Evolutionary conservation across 345 rosid genomes (phyloP).

Genomic region (Syzygium aqueum): DNA sequence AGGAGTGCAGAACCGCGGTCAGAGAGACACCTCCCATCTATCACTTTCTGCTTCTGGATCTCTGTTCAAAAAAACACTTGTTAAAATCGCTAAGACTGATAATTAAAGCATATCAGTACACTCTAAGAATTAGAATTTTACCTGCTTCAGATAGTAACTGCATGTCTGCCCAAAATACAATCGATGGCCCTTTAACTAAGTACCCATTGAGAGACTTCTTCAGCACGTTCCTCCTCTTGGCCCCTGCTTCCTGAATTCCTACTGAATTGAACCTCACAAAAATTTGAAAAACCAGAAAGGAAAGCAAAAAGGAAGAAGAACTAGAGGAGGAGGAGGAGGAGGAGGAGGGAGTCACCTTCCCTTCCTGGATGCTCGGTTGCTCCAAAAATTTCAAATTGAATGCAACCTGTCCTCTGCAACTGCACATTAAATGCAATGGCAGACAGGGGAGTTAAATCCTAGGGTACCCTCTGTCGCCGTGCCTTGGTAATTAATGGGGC

Average conservation of each 20-base stretch:
- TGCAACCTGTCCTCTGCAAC: not conserved
- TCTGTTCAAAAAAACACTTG: not conserved
- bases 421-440: not conserved
- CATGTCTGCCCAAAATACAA: not conserved
- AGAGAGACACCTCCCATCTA: not conserved
- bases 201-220: no score
- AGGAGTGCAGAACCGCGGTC: not conserved
- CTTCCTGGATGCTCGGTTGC: not conserved
- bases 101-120: not conserved
- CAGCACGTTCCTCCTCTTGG: not conserved
- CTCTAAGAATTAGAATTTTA: not conserved
- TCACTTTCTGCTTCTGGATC: not conserved
- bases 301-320: not conserved
- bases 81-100: not conserved
- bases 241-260: not conserved
- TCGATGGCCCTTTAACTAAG: not conserved
- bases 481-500: not conserved
- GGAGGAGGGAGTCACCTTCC: no score
- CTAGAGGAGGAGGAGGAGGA: not conserved
- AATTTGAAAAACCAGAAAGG: fast-evolving
- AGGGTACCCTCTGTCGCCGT: not conserved
- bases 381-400: not conserved
- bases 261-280: not conserved
- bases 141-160: not conserved
- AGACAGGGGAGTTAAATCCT: not conserved